A percentile compares a stretch with the other conserved stretches of the same genome.
phyloP scores from a whole-genome alignment of 2,329 filamentous ascomycete species.

The Epichloe elymi region DNA sequence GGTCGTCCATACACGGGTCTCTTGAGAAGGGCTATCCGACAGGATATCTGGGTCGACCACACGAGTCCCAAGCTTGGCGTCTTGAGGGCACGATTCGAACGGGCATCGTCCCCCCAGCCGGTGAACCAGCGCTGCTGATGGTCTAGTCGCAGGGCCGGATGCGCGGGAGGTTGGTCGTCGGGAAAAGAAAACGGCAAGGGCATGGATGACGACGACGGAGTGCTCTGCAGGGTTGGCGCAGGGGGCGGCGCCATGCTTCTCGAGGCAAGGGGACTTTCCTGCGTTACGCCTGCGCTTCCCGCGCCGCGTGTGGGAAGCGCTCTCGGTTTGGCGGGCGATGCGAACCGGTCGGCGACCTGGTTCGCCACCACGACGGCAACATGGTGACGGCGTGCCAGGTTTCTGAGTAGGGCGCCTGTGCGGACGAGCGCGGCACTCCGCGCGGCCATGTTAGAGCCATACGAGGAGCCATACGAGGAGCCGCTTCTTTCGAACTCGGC shows the following conservation, averaged over 20 bases:
- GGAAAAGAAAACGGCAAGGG: conserved; percentile 23
- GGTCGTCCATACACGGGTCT: conserved; percentile 38
- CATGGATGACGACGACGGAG: not conserved
- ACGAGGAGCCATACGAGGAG: conserved; percentile 22
- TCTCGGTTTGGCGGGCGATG: conserved; percentile 10
- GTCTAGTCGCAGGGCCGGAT: conserved; percentile 55
- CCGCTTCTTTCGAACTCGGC: conserved; percentile 65
- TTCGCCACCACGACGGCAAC: conserved; percentile 87
- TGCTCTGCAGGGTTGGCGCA: conserved; percentile 15
- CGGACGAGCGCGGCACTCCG: conserved; percentile 66
- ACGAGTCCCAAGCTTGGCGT: conserved; percentile 78
- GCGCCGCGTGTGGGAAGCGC: conserved; percentile 1
- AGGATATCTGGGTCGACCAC: conserved; percentile 81
- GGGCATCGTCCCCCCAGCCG: conserved; percentile 70
- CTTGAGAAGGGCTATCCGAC: conserved; percentile 70
- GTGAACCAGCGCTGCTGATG: conserved; percentile 94
- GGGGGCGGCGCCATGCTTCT: conserved; percentile 24
- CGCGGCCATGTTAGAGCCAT: conserved; percentile 52
- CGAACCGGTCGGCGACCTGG: conserved; percentile 84
- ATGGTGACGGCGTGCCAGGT: conserved; percentile 59
- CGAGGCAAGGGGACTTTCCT: conserved; percentile 38
- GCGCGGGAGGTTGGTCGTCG: conserved; percentile 20
- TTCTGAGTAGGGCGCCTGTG: conserved; percentile 61
- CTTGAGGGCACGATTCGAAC: conserved; percentile 43
- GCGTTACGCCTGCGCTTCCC: conserved; percentile 10